Conservation (phyloP, 73 alveolate genomes). For the Strombidium stylifer region DNA sequence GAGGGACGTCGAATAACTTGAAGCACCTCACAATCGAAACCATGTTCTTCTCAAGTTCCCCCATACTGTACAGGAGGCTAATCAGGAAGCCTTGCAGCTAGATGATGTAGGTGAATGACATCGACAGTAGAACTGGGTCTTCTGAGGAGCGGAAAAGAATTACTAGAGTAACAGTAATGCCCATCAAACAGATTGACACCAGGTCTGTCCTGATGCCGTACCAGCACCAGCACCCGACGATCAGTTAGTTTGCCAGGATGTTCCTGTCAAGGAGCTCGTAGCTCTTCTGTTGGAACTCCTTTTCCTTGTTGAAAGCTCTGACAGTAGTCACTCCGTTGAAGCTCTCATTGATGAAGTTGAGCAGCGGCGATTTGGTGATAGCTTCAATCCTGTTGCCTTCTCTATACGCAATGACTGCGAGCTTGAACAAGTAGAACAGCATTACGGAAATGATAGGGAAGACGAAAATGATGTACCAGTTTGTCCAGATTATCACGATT, state of each 20-base stretch:
- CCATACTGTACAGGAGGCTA: constrained; percentile 12
- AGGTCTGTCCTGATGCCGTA: constrained; percentile 35
- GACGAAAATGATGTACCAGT: neutral
- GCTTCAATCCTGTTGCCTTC: constrained; percentile 87
- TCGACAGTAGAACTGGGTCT: constrained; percentile 32
- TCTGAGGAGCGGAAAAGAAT: neutral
- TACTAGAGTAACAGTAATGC: constrained; percentile 24
- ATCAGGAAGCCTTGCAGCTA: constrained; percentile 19
- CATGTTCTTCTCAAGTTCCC: constrained; percentile 48
- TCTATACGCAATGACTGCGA: constrained; percentile 43
- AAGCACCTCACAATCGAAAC: constrained; percentile 50
- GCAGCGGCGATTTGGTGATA: constrained; percentile 85
- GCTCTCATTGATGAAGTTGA: constrained; percentile 84
- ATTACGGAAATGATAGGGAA: neutral
- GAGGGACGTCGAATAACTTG: constrained; percentile 36
- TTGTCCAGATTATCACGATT: constrained; percentile 6
- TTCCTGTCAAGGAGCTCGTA: constrained; percentile 49
- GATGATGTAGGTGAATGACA: constrained; percentile 39
- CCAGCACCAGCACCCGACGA: constrained; percentile 25
- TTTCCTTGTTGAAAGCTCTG: constrained; percentile 75
- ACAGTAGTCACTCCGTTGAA: constrained; percentile 84
- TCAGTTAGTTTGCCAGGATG: constrained; percentile 33
- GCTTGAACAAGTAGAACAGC: neutral
- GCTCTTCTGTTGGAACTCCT: constrained; percentile 34
- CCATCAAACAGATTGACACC: constrained; percentile 20